These are phyloP conservation scores for Cyanodermella asteris DNA, from an alignment of 2,329 filamentous ascomycete species.

Conservation along the genomic window DNA sequence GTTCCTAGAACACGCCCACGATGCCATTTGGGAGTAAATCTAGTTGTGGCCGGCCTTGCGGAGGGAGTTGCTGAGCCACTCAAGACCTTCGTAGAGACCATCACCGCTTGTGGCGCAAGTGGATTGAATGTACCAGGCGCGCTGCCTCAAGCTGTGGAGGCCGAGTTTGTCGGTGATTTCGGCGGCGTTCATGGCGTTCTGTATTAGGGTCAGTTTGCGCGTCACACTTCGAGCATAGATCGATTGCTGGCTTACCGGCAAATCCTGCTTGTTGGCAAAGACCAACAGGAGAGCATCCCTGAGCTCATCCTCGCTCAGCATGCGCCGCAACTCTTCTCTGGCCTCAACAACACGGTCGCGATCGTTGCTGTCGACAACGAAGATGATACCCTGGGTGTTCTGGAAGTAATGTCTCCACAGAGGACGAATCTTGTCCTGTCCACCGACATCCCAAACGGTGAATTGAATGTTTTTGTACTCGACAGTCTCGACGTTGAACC, in stretches of 20 bases:
- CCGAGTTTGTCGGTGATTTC: conserved; percentile 99
- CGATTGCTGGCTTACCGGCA: conserved; percentile 45
- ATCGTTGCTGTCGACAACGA: conserved; percentile 98
- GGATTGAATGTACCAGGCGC: conserved; percentile 99
- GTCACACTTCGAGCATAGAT: not conserved
- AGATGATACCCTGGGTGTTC: conserved; percentile 98
- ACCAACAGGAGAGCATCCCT: conserved; percentile 90
- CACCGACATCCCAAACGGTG: conserved; percentile 99
- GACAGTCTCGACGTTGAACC: conserved; percentile 99
- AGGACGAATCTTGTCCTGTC: conserved; percentile 99
- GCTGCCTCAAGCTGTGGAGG: conserved; percentile 95
- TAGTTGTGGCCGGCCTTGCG: conserved; percentile 40
- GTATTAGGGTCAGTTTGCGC: conserved; percentile 12
- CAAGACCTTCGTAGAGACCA: conserved; percentile 97
- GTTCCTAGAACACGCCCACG: too few species aligned
- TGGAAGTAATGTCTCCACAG: conserved; percentile 99
- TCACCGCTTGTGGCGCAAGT: conserved; percentile 98
- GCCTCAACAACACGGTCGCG: conserved; percentile 95
- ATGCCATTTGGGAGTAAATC: too few species aligned
- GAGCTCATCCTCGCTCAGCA: conserved; percentile 98
- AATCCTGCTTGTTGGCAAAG: conserved; percentile 99
- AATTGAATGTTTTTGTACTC: conserved; percentile 99
- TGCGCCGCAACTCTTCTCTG: conserved; percentile 86
- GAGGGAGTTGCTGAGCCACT: conserved; percentile 70
- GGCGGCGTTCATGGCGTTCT: conserved; percentile 99